These are phyloP conservation scores for Fusarium austroafricanum DNA, from an alignment of 2,329 filamentous ascomycete species.

Conservation along the genomic window DNA sequence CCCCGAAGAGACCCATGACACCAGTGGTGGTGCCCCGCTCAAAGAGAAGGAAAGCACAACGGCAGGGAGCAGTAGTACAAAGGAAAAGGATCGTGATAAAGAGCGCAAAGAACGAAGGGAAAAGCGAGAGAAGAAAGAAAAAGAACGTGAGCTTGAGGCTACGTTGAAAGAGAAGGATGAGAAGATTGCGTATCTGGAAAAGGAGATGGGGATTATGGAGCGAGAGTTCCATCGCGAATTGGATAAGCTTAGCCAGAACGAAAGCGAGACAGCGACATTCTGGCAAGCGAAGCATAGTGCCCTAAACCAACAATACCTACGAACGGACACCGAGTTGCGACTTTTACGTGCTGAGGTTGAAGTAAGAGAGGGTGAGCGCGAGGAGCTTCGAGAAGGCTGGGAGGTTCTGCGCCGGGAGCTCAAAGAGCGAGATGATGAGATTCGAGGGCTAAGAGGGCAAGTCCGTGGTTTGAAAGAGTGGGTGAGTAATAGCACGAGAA, in stretches of 20 bases:
- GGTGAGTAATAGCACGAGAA: constrained; percentile 74
- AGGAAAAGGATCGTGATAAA: constrained; percentile 47
- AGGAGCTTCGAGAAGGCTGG: constrained; percentile 63
- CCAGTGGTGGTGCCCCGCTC: constrained; percentile 43
- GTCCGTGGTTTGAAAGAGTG: constrained; percentile 76
- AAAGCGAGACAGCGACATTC: constrained; percentile 66
- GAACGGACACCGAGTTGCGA: constrained; percentile 64
- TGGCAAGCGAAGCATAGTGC: constrained; percentile 68
- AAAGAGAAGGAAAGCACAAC: constrained; percentile 45
- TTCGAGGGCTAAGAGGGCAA: constrained; percentile 66
- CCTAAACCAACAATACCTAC: constrained; percentile 64
- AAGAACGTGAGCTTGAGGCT: constrained; percentile 44
- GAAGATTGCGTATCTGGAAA: constrained; percentile 64
- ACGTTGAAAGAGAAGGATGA: constrained; percentile 61
- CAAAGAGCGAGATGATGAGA: constrained; percentile 66
- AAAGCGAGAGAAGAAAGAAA: constrained; percentile 42
- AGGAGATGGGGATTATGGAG: constrained; percentile 65
- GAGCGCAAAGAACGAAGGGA: constrained; percentile 44
- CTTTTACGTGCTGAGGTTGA: constrained; percentile 63
- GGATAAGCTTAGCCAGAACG: constrained; percentile 63
- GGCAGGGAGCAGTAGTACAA: constrained; percentile 51
- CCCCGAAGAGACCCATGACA: constrained; percentile 44
- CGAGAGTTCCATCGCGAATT: constrained; percentile 65
- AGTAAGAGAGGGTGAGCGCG: constrained; percentile 58
- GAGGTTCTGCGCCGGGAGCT: constrained; percentile 60